Evolutionary conservation across 1,139 yeast species (phyloP).

Genomic region (Geotrichum fermentans): DNA sequence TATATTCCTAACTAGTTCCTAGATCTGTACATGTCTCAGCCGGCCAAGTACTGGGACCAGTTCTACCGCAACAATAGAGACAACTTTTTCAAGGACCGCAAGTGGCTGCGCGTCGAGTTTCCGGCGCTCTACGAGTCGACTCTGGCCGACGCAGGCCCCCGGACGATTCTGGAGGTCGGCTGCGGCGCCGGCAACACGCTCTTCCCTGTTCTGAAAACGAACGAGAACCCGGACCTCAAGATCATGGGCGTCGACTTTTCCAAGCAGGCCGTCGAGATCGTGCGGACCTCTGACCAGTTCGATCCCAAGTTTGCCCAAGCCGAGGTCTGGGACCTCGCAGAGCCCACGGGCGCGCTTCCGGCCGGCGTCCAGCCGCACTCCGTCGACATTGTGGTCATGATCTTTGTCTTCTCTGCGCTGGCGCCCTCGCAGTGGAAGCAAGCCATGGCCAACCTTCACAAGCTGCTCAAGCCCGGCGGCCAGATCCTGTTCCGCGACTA

Average conservation of each 20-base stretch:
- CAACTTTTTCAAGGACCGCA: conserved; percentile 92
- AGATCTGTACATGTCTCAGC: conserved; percentile 66
- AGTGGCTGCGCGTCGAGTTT: conserved; percentile 93
- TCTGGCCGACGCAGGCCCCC: conserved; percentile 60
- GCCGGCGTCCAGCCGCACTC: conserved; percentile 77
- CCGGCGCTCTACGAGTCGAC: conserved; percentile 81
- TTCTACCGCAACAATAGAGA: conserved; percentile 87
- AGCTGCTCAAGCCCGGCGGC: conserved; percentile 88
- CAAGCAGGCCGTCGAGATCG: conserved; percentile 83
- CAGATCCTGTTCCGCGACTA: conserved; percentile 85
- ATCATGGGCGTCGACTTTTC: conserved; percentile 89
- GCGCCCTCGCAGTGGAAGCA: conserved; percentile 87
- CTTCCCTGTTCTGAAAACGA: conserved; percentile 79
- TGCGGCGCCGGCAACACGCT: conserved; percentile 98
- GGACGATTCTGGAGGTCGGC: conserved; percentile 82
- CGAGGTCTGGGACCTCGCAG: conserved; percentile 93
- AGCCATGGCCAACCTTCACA: conserved; percentile 66
- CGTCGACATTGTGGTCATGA: conserved; percentile 87
- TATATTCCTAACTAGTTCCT: not conserved
- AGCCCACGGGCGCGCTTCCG: conserved; percentile 67
- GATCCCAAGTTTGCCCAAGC: conserved; percentile 66
- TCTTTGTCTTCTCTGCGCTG: conserved; percentile 88
- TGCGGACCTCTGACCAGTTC: conserved; percentile 56
- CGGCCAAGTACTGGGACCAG: conserved; percentile 93
- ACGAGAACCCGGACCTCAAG: conserved; percentile 68